Percentiles rank a stretch among this genome's conserved stretches.
Evolutionary conservation across 345 rosid genomes (phyloP).

Genomic region (Eucalyptus regnans): DNA sequence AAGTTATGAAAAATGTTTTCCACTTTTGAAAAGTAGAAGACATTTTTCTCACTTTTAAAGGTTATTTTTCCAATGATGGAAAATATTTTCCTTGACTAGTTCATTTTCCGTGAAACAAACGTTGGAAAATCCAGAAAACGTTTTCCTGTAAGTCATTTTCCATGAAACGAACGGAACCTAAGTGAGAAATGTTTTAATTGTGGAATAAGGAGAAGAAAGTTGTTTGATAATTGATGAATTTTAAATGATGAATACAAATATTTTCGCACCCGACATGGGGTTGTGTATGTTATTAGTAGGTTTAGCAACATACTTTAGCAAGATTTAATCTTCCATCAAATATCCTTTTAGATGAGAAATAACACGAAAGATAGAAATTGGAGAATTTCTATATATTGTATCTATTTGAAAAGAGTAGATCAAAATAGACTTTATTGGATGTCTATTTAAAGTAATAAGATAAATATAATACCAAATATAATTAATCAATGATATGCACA

Average conservation of each 20-base stretch:
- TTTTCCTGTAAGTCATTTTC: too few relatives aligned
- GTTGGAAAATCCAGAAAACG: too few relatives aligned
- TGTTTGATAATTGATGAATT: neutral
- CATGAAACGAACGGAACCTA: too few relatives aligned
- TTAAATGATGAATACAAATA: neutral
- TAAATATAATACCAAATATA: neutral
- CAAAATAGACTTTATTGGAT: neutral
- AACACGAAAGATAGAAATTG: neutral
- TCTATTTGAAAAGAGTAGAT: too few relatives aligned
- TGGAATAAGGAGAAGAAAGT: neutral
- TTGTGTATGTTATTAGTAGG: neutral
- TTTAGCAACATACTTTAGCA: neutral
- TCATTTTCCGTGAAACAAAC: too few relatives aligned
- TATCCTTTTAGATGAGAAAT: neutral
- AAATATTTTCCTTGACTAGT: too few relatives aligned
- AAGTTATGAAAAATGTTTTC: too few relatives aligned
- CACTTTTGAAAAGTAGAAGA: too few relatives aligned
- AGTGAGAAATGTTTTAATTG: neutral
- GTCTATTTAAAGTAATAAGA: neutral
- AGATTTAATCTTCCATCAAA: neutral
- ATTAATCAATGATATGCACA: neutral
- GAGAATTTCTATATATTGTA: neutral
- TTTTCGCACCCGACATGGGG: neutral
- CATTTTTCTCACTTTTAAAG: too few relatives aligned
- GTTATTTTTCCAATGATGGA: too few relatives aligned